phyloP scores from a whole-genome alignment of 768 basidiomycete species.

The Mycena rosella region DNA sequence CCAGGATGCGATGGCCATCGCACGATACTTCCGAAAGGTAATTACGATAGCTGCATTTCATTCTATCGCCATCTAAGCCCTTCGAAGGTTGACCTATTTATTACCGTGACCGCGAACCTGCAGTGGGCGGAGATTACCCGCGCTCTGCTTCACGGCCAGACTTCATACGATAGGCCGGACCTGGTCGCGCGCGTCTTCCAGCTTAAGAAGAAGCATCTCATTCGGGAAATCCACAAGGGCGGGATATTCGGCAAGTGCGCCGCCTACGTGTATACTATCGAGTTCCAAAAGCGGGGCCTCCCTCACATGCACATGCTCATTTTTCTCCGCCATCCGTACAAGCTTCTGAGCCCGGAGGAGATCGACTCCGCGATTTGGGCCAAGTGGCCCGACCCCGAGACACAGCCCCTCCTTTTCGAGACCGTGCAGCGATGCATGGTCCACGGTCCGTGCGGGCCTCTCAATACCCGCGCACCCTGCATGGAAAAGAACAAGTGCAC shows the following conservation, averaged over 20 bases:
- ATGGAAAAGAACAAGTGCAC: conserved; percentile 52
- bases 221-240: conserved; percentile 53
- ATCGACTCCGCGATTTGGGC: conserved; percentile 1
- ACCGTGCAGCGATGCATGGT: conserved; percentile 52
- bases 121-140: conserved; percentile 11
- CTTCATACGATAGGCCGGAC: conserved; percentile 59
- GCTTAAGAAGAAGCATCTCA: conserved; percentile 53
- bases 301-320: conserved; percentile 60
- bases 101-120: conserved; percentile 7
- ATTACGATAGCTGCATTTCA: accelerated
- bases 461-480: conserved; percentile 44
- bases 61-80: background rate
- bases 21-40: conserved; percentile 26
- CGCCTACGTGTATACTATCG: conserved; percentile 59
- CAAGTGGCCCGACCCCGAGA: conserved; percentile 19
- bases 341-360: conserved; percentile 21
- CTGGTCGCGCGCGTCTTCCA: conserved; percentile 62
- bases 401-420: conserved; percentile 20
- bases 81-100: background rate
- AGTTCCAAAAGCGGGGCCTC: conserved; percentile 60
- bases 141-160: conserved; percentile 54
- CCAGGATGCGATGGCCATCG: conserved; percentile 59
- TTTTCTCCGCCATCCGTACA: conserved; percentile 42
- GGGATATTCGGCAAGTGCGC: conserved; percentile 56
- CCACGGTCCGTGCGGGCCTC: conserved; percentile 53